Conservation (phyloP, 805 yeast species). For the Barnettozyma sucrosica region DNA sequence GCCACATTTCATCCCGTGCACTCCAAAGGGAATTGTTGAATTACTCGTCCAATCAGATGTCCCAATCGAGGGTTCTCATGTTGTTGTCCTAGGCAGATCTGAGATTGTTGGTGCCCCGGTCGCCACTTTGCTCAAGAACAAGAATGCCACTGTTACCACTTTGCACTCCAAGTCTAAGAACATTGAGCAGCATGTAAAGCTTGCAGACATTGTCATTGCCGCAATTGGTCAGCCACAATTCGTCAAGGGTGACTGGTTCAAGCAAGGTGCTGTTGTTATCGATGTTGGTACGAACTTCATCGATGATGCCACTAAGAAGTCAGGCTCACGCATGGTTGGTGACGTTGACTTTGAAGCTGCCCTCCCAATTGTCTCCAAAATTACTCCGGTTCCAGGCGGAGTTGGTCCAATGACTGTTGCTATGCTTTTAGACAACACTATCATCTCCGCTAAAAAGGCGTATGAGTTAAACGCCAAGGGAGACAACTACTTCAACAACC, state of each 20-base stretch:
- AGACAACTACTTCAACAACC: conserved; percentile 28
- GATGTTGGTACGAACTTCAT: conserved; percentile 82
- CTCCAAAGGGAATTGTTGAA: conserved; percentile 76
- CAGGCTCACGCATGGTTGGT: conserved; percentile 70
- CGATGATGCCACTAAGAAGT: conserved; percentile 57
- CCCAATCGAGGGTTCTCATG: conserved; percentile 55
- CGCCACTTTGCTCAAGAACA: conserved; percentile 61
- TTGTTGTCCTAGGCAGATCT: conserved; percentile 82
- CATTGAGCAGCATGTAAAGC: conserved; percentile 42
- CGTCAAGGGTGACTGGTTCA: conserved; percentile 72
- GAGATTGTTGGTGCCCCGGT: conserved; percentile 84
- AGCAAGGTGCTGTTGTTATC: conserved; percentile 60
- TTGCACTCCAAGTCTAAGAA: conserved; percentile 64
- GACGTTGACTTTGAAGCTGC: conserved; percentile 66
- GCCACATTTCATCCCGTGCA: conserved; percentile 73
- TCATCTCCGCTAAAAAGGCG: conserved; percentile 56
- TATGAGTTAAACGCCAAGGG: conserved; percentile 22
- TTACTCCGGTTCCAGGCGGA: conserved; percentile 92
- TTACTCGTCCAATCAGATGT: conserved; percentile 54
- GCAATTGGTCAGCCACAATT: conserved; percentile 71
- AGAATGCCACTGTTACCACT: conserved; percentile 70
- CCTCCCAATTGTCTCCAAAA: conserved; percentile 47
- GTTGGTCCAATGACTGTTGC: conserved; percentile 93
- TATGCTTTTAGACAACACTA: conserved; percentile 67
- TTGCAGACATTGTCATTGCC: conserved; percentile 72